phyloP scores from a whole-genome alignment of 192 early-diverging fungal species.

The Thoreauomyces humboldtii region DNA sequence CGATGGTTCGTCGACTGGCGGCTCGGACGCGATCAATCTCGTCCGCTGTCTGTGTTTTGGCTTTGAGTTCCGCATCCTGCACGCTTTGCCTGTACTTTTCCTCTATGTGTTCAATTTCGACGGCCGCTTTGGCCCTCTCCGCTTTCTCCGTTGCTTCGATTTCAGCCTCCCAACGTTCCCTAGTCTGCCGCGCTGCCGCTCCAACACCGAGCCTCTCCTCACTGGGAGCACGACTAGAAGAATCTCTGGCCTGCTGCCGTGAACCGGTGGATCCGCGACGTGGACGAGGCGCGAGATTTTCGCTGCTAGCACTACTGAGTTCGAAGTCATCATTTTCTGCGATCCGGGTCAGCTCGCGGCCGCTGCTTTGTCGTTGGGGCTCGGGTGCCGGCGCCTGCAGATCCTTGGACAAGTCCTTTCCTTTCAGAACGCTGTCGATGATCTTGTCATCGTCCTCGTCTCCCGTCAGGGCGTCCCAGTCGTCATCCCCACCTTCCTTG shows the following conservation, averaged over 20 bases:
- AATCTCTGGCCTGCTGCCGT: too few relatives aligned
- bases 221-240: too few relatives aligned
- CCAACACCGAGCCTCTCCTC: too few relatives aligned
- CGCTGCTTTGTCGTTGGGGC: not conserved
- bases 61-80: not conserved
- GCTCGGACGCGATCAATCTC: slow-evolving; percentile 8
- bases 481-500: slow-evolving; percentile 1
- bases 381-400: not conserved
- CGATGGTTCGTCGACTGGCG: not conserved
- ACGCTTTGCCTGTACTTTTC: not conserved
- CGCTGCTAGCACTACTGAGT: too few relatives aligned
- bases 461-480: slow-evolving; percentile 15
- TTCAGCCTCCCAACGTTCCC: slow-evolving; percentile 18
- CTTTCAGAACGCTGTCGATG: slow-evolving; percentile 4
- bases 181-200: not conserved
- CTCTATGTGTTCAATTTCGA: slow-evolving; percentile 10
- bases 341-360: not conserved
- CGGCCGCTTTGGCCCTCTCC: slow-evolving; percentile 5
- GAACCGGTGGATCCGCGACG: too few relatives aligned
- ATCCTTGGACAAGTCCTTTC: not conserved
- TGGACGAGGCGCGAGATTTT: too few relatives aligned
- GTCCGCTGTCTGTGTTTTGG: not conserved
- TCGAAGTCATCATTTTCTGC: slow-evolving; percentile 23
- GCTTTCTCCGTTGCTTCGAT: slow-evolving; percentile 3
- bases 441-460: slow-evolving; percentile 13